Base-by-base conservation (phyloP, 2,329 filamentous ascomycete genomes). In the Phaeosphaeriaceae sp. region DNA sequence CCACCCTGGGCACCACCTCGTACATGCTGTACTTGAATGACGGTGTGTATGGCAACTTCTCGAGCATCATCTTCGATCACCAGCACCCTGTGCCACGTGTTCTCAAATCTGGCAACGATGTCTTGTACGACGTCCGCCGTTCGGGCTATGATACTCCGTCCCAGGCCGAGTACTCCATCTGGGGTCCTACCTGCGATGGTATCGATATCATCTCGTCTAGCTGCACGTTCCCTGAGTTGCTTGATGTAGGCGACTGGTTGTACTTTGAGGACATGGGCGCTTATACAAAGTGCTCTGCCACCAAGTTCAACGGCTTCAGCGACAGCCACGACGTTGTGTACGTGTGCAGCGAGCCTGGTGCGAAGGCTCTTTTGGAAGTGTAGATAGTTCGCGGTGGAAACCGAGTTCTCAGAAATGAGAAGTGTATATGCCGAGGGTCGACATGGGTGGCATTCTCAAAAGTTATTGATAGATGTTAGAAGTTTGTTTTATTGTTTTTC, bases 11-110 rank as follows among this genome's bases (percentile, higher is more conserved):
- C 51, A 84, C 85, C 61, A 88, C 88, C 61, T 91, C 89, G 67
- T 97, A 96, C 84, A 99, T 98, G 95, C 82, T 97, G 48, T 99
- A 99, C 78, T 83, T 98, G 77, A 99, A 99, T 76, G 95, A 99
- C 69, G 95, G 95, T 25, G 90, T 98, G 53, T 99, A 99, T 74
- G 95, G 95, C 72, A 98, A 98, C 82, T 98, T 99, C 76, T 96
- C 92, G 66, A 96, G 93, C 87, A 98, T 98, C 85, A 97, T 98
- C 84, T 99, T 97, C 77, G 95, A 98, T 75, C 95, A 98, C 80
- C 95, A 99, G 84, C 87, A 96, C 71, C 95, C 95, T 1, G 81
- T 91, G 47, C 92, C 94, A 55, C 91, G 91, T 79, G 86, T 98
- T 57, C 84, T 99, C 54, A 89, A 88, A 66, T 82, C 85, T 20